phyloP scores from a whole-genome alignment of 305 asterid species.

The Andrographis paniculata region DNA sequence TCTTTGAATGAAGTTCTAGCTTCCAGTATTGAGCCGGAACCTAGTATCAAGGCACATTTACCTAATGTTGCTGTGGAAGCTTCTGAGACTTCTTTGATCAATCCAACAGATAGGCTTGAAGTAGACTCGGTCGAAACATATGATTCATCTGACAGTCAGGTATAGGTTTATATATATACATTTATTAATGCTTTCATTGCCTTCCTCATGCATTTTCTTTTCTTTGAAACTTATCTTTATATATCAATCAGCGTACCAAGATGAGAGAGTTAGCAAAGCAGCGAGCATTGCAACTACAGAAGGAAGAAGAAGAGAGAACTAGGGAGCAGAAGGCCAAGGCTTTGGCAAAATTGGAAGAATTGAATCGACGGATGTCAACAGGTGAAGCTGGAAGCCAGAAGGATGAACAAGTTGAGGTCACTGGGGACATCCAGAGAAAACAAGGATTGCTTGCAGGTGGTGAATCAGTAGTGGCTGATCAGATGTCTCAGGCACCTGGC shows the following conservation, averaged over 20 bases:
- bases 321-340: slow-evolving; percentile 95
- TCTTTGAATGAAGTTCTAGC: slow-evolving; percentile 22
- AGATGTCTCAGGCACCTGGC: slow-evolving; percentile 26
- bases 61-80: slow-evolving; percentile 35
- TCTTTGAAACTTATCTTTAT: slow-evolving; percentile 20
- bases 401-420: slow-evolving; percentile 26
- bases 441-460: slow-evolving; percentile 22
- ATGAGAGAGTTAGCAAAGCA: slow-evolving; percentile 75
- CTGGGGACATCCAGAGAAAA: slow-evolving; percentile 25
- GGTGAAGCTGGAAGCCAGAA: slow-evolving; percentile 37
- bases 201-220: slow-evolving; percentile 12
- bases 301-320: slow-evolving; percentile 78
- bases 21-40: slow-evolving; percentile 26
- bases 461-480: slow-evolving; percentile 32
- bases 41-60: slow-evolving; percentile 23
- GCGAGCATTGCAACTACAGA: slow-evolving; percentile 64
- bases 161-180: slow-evolving; percentile 40
- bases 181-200: background rate
- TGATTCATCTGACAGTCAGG: slow-evolving; percentile 62
- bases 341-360: slow-evolving; percentile 87
- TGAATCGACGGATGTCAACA: slow-evolving; percentile 62
- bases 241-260: slow-evolving; percentile 54
- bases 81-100: slow-evolving; percentile 25
- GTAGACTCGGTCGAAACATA: slow-evolving; percentile 41
- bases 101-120: slow-evolving; percentile 30